phyloP scores from a whole-genome alignment of 371 early-diverging fungal species.

The Circinella umbellata region DNA sequence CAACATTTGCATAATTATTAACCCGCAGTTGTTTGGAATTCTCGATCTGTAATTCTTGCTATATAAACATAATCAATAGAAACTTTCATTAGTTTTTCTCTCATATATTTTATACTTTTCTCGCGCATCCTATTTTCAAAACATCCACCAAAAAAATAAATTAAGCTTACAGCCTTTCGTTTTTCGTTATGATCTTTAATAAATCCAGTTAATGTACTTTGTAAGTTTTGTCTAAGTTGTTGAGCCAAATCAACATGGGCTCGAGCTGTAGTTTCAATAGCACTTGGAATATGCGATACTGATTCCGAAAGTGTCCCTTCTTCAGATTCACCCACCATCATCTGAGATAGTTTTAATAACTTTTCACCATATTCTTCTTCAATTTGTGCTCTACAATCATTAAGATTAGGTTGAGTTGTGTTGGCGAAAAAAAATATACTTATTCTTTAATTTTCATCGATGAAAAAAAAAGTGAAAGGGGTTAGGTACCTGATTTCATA shows the following conservation, averaged over 20 bases:
- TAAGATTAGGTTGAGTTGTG: no score
- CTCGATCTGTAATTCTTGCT: constrained; percentile 50
- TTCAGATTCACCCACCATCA: constrained; percentile 39
- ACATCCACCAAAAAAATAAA: no score
- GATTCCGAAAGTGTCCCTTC: constrained; percentile 48
- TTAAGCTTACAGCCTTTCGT: constrained; percentile 22
- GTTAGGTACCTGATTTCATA: constrained; percentile 1
- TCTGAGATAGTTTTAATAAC: constrained; percentile 30
- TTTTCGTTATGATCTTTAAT: constrained; percentile 26
- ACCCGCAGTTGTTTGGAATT: constrained; percentile 40
- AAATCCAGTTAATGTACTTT: constrained; percentile 43
- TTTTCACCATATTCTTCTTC: constrained; percentile 35
- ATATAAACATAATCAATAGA: background rate
- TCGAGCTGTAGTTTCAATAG: constrained; percentile 50
- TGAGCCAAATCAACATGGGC: constrained; percentile 55
- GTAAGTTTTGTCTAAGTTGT: constrained; percentile 44
- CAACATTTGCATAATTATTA: constrained; percentile 41
- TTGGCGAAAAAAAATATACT: background rate
- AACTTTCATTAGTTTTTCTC: no score
- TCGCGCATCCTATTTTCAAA: no score
- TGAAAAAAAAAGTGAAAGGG: background rate
- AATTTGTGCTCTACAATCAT: constrained; percentile 25
- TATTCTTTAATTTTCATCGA: no score
- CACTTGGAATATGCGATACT: constrained; percentile 42
- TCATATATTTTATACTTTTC: no score